Evolutionary conservation across 2,329 filamentous ascomycete genomes (phyloP), one percentile per base, ranked within the genome.

Genomic region (Thielaviopsis ethacetica): DNA sequence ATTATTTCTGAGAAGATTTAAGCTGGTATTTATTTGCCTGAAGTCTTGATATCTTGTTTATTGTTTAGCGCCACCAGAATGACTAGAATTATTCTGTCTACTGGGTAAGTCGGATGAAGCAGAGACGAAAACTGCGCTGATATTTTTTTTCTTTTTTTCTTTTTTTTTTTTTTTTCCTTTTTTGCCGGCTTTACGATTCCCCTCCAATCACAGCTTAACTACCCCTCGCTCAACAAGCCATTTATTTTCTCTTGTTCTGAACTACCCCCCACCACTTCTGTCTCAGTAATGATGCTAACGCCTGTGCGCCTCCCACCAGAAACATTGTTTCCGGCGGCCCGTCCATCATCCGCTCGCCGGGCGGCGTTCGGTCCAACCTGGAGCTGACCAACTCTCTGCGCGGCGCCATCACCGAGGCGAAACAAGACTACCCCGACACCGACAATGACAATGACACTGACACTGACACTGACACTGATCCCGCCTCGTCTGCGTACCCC

Each of bases 331-430:
- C 85, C 66, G 84, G 82, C 63, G 87, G 88, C 60, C 86, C 87
- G 60, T 88, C 89, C 54, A 85, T 95, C 63, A 85, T 95, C 70
- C 84, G 88, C 63, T 88, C 87, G 67, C 82, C 85, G 17, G 79
- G 84, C 62, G 81, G 82, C 64, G 84, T 84, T 68, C 89, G 91
- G 69, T 96, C 91, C 58, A 97, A 97, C 69, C 84, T 91, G 65
- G 93, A 98, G 72, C 81, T 98, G 65, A 86, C 90, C 63, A 91
- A 89, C 67, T 88, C 90, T 2, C 80, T 98, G 19, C 86, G 88
- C 65, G 82, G 84, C 67, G 95, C 91, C 71, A 89, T 97, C 69
- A 70, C 81, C 57, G 81, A 84, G 30, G 85, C 86, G 47, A 85
- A 89, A 68, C 75, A 84, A 67, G 81, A 83, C 64, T 80, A 81